Percentiles rank a stretch among this genome's conserved stretches.
Evolutionary conservation across 2,329 filamentous ascomycete genomes (phyloP).

Genomic region (Polychaeton citri): DNA sequence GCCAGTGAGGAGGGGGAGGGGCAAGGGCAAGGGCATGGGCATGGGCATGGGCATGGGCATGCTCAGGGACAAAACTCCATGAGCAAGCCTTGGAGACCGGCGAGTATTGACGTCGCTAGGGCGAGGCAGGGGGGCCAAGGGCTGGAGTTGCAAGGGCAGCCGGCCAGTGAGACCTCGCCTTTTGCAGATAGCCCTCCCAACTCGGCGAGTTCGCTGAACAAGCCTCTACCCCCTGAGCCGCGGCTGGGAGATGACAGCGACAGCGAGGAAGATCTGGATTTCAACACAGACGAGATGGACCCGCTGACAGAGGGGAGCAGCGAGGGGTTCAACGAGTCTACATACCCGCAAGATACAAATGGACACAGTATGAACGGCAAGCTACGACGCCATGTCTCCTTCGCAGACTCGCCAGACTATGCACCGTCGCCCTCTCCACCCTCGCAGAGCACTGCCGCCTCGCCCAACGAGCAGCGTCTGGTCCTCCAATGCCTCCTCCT

Average conservation of each 20-base stretch:
- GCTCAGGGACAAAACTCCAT: slow-evolving; percentile 2
- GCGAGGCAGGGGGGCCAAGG: slow-evolving; percentile 7
- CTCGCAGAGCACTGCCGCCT: slow-evolving; percentile 1
- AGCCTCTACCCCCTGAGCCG: slow-evolving; percentile 18
- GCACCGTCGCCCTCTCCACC: slow-evolving; percentile 1
- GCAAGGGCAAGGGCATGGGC: not conserved
- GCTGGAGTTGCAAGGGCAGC: slow-evolving; percentile 1
- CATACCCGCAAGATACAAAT: not conserved
- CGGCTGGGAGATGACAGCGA: slow-evolving; percentile 13
- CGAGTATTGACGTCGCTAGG: slow-evolving; percentile 13
- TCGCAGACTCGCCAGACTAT: slow-evolving; percentile 3
- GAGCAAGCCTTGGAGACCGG: not conserved
- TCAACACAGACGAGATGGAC: slow-evolving; percentile 8
- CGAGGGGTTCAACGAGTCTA: not conserved
- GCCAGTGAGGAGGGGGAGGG: slow-evolving; percentile 7
- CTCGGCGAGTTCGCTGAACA: slow-evolving; percentile 11
- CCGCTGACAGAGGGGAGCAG: not conserved
- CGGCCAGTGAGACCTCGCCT: slow-evolving; percentile 5
- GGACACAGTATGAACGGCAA: not conserved
- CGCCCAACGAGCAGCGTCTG: slow-evolving; percentile 43
- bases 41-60: slow-evolving; percentile 1
- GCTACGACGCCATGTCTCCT: slow-evolving; percentile 6
- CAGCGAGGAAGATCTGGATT: slow-evolving; percentile 21
- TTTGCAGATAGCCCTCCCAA: slow-evolving; percentile 3
- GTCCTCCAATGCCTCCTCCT: slow-evolving; percentile 62